Percentiles rank a stretch among this genome's conserved stretches.
Evolutionary conservation across 225 moss, liverwort and hornwort genomes (phyloP).

Genomic region (Marchantia paleacea): DNA sequence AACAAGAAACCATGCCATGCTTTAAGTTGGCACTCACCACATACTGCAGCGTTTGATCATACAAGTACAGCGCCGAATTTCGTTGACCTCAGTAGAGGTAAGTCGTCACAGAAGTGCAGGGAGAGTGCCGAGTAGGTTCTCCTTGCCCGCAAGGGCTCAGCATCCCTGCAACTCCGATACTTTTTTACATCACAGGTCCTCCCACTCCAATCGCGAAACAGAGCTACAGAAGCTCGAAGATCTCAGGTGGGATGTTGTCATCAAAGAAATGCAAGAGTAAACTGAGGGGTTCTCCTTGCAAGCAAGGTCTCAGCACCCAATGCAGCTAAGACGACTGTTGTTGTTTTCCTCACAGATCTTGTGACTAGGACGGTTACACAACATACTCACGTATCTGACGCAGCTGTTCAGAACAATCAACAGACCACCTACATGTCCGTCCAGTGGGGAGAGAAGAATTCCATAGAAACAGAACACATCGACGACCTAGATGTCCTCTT

Average conservation of each 20-base stretch:
- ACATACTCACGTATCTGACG: too few species aligned
- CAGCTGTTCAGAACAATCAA: too few species aligned
- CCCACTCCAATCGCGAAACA: not conserved
- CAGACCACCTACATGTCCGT: too few species aligned
- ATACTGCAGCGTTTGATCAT: too few species aligned
- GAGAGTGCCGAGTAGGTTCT: conserved; percentile 42
- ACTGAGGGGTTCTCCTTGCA: conserved; percentile 48
- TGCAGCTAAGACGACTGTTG: conserved; percentile 44
- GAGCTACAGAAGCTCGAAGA: not conserved
- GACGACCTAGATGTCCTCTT: too few species aligned
- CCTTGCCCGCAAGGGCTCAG: conserved; percentile 43
- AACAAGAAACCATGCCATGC: not conserved
- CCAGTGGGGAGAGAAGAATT: too few species aligned
- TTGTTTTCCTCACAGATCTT: conserved; percentile 39
- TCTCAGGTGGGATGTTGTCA: conserved; percentile 45
- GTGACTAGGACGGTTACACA: too few species aligned
- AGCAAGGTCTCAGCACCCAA: conserved; percentile 39
- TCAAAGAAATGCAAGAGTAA: conserved; percentile 45
- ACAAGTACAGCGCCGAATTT: too few species aligned
- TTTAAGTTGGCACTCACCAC: too few species aligned
- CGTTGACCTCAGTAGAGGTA: conserved; percentile 43
- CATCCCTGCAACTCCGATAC: conserved; percentile 20
- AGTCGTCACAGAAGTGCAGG: conserved; percentile 43
- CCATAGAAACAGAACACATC: too few species aligned
- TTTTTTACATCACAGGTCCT: conserved; percentile 21